phyloP scores from a whole-genome alignment of 2,329 filamentous ascomycete species.

The Colletotrichum sp. region DNA sequence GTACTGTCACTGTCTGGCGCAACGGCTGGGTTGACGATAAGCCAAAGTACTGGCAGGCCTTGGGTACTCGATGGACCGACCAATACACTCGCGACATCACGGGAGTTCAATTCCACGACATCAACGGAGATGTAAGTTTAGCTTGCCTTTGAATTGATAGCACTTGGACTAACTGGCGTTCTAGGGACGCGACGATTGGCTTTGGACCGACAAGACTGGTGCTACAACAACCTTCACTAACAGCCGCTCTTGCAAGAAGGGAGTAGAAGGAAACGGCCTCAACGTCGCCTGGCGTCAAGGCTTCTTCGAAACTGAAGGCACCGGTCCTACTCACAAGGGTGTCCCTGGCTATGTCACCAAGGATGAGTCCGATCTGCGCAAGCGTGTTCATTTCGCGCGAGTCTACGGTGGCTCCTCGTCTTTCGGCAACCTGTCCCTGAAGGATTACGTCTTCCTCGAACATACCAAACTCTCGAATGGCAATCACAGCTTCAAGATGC shows the following conservation, averaged over 20 bases:
- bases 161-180: background rate
- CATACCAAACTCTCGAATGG: background rate
- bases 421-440: background rate
- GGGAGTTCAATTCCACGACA: background rate
- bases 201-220: conserved; percentile 25
- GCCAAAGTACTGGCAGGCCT: background rate
- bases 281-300: conserved; percentile 26
- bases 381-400: background rate
- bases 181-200: conserved; percentile 25
- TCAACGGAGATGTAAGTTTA: background rate
- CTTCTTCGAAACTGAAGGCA: background rate
- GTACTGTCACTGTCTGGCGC: background rate
- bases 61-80: background rate
- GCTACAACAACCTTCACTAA: conserved; percentile 26
- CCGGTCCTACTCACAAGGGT: background rate
- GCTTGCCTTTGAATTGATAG: rapidly evolving
- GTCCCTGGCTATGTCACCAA: background rate
- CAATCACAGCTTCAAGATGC: background rate
- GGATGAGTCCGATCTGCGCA: background rate
- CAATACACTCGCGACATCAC: background rate
- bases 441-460: background rate
- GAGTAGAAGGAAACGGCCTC: conserved; percentile 27
- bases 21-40: background rate
- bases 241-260: background rate
- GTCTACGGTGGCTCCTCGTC: background rate